Base-by-base conservation (phyloP, 768 basidiomycete species). In the Leucosporidium creatinivorum region DNA sequence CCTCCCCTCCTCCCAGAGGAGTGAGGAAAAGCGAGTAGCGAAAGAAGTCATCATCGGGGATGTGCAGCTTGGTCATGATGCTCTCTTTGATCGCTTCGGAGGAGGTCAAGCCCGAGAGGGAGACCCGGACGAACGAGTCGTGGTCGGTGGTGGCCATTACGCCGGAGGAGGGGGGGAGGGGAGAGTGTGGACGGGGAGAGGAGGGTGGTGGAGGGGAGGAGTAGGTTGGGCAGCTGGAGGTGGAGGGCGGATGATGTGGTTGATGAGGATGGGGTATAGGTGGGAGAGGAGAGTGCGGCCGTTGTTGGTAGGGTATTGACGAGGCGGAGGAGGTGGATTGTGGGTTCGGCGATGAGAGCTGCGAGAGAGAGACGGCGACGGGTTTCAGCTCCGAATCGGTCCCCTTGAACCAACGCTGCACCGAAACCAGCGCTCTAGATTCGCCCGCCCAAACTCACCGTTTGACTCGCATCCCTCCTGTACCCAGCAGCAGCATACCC, bases 1-100 rank as follows among this genome's bases (percentile, higher is more conserved):
- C 83, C 23, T 88, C 87, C 70, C 82, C 87, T 31, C 84, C 83
- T 66, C 89, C 89, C 74, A 96, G 87, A 78, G 90, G 89, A 0
- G 92, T 94, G 68, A 86, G 87, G 80, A 89, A 92, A 63, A 98
- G 87, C 30, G 86, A 84, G 76, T 87, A 87, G 33, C 83, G 84
- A 12, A 82, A 77, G 75, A 89, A 86, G 65, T 94, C 90, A 67
- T 93, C 93, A 74, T 91, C 90, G 48, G 83, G 82, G 52, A 97
- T 88, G 76, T 86, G 84, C 69, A 92, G 80, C 21, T 66, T 58
- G n/a, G 73, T 49, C 49, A 69, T 62, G 60, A 75, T 59, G 26
- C 62, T 39, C 58, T 75, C 74, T 25, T 66, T 67, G 51, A 74
- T 62, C 13, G 69, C 73, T 13, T 58, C 71, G 33, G 61, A 31